Percentiles rank a stretch among this genome's conserved stretches.
These are phyloP conservation scores for Podospora bellae-mahoneyi DNA, from an alignment of 495 filamentous ascomycete genomes.

Conservation along the genomic window DNA sequence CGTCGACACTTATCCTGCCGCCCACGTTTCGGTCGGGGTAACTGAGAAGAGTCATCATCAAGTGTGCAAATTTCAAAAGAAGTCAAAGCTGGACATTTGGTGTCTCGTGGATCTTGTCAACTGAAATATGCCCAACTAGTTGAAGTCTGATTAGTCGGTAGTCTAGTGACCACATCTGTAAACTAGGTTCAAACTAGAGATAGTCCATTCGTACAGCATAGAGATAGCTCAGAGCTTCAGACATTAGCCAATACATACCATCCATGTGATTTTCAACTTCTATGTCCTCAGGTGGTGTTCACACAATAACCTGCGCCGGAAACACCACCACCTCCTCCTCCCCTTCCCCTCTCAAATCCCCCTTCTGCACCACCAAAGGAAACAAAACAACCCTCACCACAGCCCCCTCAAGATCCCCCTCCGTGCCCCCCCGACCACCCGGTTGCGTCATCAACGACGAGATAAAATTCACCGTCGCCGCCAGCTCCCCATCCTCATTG, in stretches of 20 bases:
- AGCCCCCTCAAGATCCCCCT: constrained; percentile 77
- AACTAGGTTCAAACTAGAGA: too few species aligned
- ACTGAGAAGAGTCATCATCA: background rate
- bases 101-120: too few species aligned
- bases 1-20: background rate
- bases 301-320: constrained; percentile 89
- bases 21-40: background rate
- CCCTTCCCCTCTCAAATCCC: constrained; percentile 76
- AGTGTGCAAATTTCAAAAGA: too few species aligned
- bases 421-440: constrained; percentile 53
- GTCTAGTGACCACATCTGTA: too few species aligned
- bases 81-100: too few species aligned
- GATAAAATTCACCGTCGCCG: constrained; percentile 73
- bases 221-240: too few species aligned
- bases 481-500: constrained; percentile 84
- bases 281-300: background rate
- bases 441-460: constrained; percentile 90
- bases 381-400: constrained; percentile 88
- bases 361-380: constrained; percentile 90
- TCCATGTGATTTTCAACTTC: too few species aligned
- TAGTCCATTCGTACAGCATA: too few species aligned
- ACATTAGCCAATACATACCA: too few species aligned
- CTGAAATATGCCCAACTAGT: too few species aligned
- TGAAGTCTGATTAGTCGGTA: too few species aligned
- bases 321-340: constrained; percentile 91